Evolutionary conservation across 1,139 yeast genomes (phyloP), one percentile per base, ranked within the genome.

Genomic region (Arxiozyma bovina): DNA sequence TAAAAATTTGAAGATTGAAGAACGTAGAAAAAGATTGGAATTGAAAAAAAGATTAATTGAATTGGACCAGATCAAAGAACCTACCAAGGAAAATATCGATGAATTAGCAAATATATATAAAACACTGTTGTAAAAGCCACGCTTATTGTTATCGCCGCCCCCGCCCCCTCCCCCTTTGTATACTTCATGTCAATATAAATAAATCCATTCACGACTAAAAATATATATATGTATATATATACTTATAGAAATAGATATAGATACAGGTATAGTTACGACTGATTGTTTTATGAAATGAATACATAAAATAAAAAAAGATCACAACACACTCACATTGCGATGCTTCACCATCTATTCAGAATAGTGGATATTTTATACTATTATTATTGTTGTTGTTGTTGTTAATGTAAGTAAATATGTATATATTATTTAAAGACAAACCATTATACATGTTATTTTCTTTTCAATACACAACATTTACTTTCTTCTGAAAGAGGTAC

Each of bases 401-500:
- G n/a, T n/a, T n/a, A n/a, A n/a, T n/a, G n/a, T n/a, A n/a, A 34
- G 40, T 34, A 34, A 34, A 47, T 43, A 38, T 25, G 27, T 46
- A 25, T 25, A 51, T 52, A 47, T 48, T 25, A 25, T 23, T 52
- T 43, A 48, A 30, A 50, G 46, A 51, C 41, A 48, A 51, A 45
- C 20, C 38, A 45, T 44, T 48, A 52, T 42, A 18, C 40, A 48
- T 40, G 46, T 42, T 45, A 53, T 51, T 52, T 53, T 50, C 52
- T 55, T 54, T 52, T 54, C 54, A 52, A 43, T 55, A 54, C 68
- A 72, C 22, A 25, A n/a, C 21, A 12, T 17, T 12, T 90, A 93
- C 87, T 93, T 93, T 81, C 88, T 88, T 86, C 99, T 90, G 95
- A 89, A 93, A 73, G 99, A 93, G 74, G 94, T 87, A 76, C 99